Evolutionary conservation across 495 filamentous ascomycete species (phyloP), one percentile per base, ranked within the genome.

Genomic region (Podospora fimiseda): DNA sequence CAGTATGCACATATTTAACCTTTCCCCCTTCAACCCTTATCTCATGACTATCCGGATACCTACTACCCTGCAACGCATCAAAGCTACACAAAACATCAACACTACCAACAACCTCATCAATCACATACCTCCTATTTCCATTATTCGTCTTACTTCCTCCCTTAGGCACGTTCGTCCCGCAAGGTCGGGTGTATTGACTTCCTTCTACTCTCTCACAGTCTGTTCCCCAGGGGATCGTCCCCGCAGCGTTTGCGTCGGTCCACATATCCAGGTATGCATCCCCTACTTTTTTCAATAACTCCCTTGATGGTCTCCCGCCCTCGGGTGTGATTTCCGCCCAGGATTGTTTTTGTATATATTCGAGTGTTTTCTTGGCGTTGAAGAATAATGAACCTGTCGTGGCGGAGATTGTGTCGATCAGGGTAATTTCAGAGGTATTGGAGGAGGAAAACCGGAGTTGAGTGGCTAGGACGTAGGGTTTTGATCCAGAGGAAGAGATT

Each of bases 231-330:
- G 73, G 70, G 7, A 78, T 74, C 0, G 61, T 60, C 48, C 72
- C 70, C 0, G 68, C 69, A 1, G 73, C 74, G 23, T 62, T 70
- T 0, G 63, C 60, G 61, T 74, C 71, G 1, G 69, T 75, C 72
- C 72, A 76, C 71, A 78, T 74, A 41, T 78, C 74, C 1, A 78
- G 62, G 45, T 76, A 76, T 2, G 66, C 72, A 40, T 78, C 74
- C 8, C 68, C 73, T 0, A 69, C 68, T 20, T 69, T 60, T 55
- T 68, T 70, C 23, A 78, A 65, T 51, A 72, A 47, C 0, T 73
- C 70, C 14, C 74, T 63, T 15, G 48, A 59, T 1, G 61, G 62
- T 1, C 66, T 57, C 14, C 48, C 48, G 2, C 50, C 62, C 0
- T 62, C 54, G 1, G 43, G 33, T 7, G 39, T n/a, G 14, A 74